A percentile compares a stretch with the other conserved stretches of the same genome.
Evolutionary conservation across 139 green algal species (phyloP).

Genomic region (Micromonas pusilla): DNA sequence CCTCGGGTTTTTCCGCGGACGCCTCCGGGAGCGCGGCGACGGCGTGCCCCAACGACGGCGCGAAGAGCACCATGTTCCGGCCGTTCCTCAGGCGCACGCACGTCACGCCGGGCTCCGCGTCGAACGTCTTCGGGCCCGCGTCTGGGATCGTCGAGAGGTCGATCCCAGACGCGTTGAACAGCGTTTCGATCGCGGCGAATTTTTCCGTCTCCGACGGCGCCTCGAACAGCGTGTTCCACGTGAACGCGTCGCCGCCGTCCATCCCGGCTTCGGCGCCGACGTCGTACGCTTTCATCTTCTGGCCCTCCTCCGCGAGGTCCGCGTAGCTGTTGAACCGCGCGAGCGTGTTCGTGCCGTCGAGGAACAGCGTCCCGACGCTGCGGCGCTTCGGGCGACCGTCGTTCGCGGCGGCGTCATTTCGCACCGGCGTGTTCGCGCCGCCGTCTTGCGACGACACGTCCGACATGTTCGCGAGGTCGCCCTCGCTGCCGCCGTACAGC

Average conservation of each 20-base stretch:
- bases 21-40: conserved; percentile 12
- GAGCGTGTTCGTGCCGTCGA: conserved; percentile 18
- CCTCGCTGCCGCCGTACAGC: neutral
- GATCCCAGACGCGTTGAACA: neutral
- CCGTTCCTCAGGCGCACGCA: neutral
- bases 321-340: conserved; percentile 10
- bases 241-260: neutral
- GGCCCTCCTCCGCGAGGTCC: neutral
- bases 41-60: conserved; percentile 14
- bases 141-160: neutral
- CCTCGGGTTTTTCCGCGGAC: neutral
- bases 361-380: neutral
- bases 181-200: neutral
- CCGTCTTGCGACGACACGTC: too few relatives aligned
- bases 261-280: neutral
- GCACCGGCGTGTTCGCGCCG: too few relatives aligned
- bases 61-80: neutral
- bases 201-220: neutral
- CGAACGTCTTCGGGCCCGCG: neutral
- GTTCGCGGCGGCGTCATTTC: too few relatives aligned
- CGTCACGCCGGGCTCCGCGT: neutral
- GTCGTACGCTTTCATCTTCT: conserved; percentile 1
- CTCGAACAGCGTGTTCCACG: conserved; percentile 10
- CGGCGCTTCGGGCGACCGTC: neutral
- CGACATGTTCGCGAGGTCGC: too few relatives aligned